phyloP scores from a whole-genome alignment of 2,329 filamentous ascomycete genomes.

The Aspergillus vadensis region DNA sequence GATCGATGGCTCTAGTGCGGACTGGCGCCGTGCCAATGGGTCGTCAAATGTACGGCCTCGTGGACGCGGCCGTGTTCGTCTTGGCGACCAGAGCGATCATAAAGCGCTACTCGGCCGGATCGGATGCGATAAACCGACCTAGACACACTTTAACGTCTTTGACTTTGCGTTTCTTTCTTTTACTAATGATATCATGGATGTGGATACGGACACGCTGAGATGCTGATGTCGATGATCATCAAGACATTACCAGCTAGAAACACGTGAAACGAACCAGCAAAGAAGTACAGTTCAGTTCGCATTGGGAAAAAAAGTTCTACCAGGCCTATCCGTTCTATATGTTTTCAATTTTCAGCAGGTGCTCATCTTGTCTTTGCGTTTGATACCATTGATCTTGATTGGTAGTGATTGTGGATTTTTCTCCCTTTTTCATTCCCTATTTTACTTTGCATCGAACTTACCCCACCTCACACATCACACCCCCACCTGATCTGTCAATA shows the following conservation, averaged over 20 bases:
- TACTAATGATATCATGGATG: conserved; percentile 16
- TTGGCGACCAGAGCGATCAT: conserved; percentile 44
- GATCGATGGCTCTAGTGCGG: conserved; percentile 31
- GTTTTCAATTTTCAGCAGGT: conserved; percentile 11
- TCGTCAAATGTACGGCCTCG: conserved; percentile 38
- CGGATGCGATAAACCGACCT: conserved; percentile 72
- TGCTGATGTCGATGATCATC: conserved; percentile 14
- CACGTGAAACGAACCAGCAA: conserved; percentile 1
- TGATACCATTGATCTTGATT: conserved; percentile 22
- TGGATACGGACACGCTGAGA: conserved; percentile 14
- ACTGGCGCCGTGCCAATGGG: conserved; percentile 40
- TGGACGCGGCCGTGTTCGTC: conserved; percentile 41
- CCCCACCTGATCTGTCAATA: conserved; percentile 8
- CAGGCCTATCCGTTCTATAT: background rate
- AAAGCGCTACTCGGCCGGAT: conserved; percentile 82
- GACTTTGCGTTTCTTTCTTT: conserved; percentile 8
- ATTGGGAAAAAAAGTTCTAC: background rate
- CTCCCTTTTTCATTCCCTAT: conserved; percentile 15
- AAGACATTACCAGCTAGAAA: conserved; percentile 9
- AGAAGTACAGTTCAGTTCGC: background rate
- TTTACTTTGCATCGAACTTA: conserved; percentile 23
- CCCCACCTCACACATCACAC: background rate
- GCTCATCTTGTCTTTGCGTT: conserved; percentile 16
- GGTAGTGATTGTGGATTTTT: conserved; percentile 17
- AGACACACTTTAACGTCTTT: conserved; percentile 20